Evolutionary conservation across 164 flowering plant species (phyloP), one percentile per base, ranked within the genome.

Genomic region (Magnolia changhungtana): DNA sequence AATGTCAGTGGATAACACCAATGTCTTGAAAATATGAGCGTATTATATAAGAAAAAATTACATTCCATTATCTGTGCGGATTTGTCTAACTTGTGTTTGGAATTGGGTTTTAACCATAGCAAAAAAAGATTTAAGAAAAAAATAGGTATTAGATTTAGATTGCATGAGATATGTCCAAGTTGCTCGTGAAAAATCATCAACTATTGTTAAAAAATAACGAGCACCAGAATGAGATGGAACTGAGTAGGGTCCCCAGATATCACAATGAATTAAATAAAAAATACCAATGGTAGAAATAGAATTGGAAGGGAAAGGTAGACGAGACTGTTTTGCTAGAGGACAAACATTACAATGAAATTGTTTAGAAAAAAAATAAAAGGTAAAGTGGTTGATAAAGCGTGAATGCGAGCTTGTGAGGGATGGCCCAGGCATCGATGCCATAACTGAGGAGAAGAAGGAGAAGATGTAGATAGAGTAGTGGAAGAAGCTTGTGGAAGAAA

Each of bases 151-250:
- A 59, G 29, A 69, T 61, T 76, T 76, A 67, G 58, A 37, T 2
- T 8, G 0, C 78, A 76, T 76, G 2, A 76, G 49, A 55, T 21
- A 69, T 2, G 31, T 18, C 50, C 72, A 67, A 4, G 78, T 75
- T 21, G 73, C 51, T 51, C 51, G 10, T 20, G 37, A 18, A 70
- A 58, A 76, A 69, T 59, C 67, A 76, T 76, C 31, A 8, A 69
- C 55, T 55, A 69, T 69, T 4, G 78, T 31, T 1, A 76, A 52
- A 29, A 76, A 76, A 63, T 75, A 75, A 37, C n/a, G 73, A 18
- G 78, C 50, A 1, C 73, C 66, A 18, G 52, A 24, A 8, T 14
- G 8, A 7, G 73, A 69, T 16, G 73, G 45, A 14, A 13, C 58
- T 3, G 24, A 20, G 19, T 29, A 69, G 4, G 24, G 23, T 19